phyloP scores from a whole-genome alignment of 2,329 filamentous ascomycete genomes.

The Aspergillus bombycis region DNA sequence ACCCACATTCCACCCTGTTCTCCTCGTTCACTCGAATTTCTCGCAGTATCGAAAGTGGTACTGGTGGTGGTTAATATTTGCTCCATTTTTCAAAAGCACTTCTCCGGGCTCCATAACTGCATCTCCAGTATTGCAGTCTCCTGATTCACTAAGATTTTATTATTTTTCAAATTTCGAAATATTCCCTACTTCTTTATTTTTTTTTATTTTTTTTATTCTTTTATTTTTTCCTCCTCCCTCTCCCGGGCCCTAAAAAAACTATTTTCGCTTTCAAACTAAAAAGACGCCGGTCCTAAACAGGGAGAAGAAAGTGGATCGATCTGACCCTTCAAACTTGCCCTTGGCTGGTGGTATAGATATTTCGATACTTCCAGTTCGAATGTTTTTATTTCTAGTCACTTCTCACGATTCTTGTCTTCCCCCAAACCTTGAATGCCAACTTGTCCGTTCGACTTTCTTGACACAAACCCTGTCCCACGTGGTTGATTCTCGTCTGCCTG shows the following conservation, averaged over 20 bases:
- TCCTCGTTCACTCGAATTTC: not conserved
- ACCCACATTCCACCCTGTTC: conserved; percentile 11
- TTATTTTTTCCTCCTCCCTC: not conserved
- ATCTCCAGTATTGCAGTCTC: conserved; percentile 5
- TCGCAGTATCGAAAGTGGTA: not conserved
- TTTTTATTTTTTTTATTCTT: not conserved
- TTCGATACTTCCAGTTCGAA: conserved; percentile 16
- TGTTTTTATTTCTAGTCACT: conserved; percentile 12
- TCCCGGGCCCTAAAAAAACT: conserved; percentile 5
- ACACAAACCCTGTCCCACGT: conserved; percentile 5
- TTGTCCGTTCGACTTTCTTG: not conserved
- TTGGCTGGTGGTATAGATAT: conserved; percentile 18
- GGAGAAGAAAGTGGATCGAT: conserved; percentile 27
- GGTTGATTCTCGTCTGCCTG: conserved; percentile 9
- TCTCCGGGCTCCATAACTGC: not conserved
- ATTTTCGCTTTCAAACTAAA: conserved; percentile 14
- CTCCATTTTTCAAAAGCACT: not conserved
- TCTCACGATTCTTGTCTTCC: conserved; percentile 1
- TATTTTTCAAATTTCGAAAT: not conserved
- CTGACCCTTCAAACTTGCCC: conserved; percentile 26
- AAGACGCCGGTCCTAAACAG: conserved; percentile 15
- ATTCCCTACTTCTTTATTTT: not conserved
- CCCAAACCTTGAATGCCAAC: not conserved
- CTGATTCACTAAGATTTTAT: conserved; percentile 7
- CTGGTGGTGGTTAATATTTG: not conserved